phyloP scores from a whole-genome alignment of 768 basidiomycete genomes.

The Hebeloma cylindrosporum region DNA sequence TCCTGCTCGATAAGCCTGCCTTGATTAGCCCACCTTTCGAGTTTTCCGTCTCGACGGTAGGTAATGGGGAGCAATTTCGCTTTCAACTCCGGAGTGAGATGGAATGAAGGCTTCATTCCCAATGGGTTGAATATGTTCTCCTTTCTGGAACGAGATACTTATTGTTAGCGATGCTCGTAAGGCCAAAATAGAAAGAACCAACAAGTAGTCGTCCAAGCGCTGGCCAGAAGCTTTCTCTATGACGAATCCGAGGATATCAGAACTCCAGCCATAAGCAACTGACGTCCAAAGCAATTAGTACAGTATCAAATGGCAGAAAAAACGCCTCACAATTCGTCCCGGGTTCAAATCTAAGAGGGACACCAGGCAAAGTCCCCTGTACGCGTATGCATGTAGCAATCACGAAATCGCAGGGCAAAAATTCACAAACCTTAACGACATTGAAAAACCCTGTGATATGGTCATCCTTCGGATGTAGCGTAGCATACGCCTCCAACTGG shows the following conservation, averaged over 20 bases:
- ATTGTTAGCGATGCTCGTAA: not conserved
- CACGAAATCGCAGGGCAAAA: not conserved
- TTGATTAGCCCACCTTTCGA: slow-evolving; percentile 19
- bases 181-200: slow-evolving; percentile 4
- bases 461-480: slow-evolving; percentile 18
- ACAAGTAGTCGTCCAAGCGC: slow-evolving; percentile 31
- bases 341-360: slow-evolving; percentile 30
- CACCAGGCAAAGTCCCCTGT: slow-evolving; percentile 24
- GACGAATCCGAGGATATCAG: slow-evolving; percentile 31
- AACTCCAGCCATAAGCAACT: slow-evolving; percentile 33
- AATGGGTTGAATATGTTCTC: slow-evolving; percentile 32
- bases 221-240: slow-evolving; percentile 29
- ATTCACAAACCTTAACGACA: slow-evolving; percentile 17
- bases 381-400: not conserved
- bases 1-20: slow-evolving; percentile 22
- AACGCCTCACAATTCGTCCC: slow-evolving; percentile 26
- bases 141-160: not conserved
- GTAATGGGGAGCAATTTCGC: slow-evolving; percentile 19
- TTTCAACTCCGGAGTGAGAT: slow-evolving; percentile 25
- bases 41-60: slow-evolving; percentile 20
- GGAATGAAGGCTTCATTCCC: slow-evolving; percentile 29
- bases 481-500: slow-evolving; percentile 14
- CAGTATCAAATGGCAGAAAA: not conserved
- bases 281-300: not conserved
- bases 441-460: slow-evolving; percentile 19